Base-by-base conservation (phyloP, 805 yeast genomes). In the Hanseniaspora lindneri region DNA sequence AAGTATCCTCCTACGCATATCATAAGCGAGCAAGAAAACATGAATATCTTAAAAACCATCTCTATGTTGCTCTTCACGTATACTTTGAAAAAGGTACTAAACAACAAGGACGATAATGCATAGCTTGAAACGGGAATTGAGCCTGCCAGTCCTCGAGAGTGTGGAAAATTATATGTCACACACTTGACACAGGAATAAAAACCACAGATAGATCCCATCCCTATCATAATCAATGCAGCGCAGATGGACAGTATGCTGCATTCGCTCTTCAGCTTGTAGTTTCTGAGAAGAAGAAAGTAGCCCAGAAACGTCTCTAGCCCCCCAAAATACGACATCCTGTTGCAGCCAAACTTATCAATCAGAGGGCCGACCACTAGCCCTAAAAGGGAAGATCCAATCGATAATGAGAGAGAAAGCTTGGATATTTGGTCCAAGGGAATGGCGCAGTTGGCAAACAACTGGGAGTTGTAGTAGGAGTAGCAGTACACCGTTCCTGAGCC, bases 401-500 rank as follows among this genome's bases (percentile, higher is more conserved):
- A 76, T 21, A 79, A 66, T 0, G 80, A 73, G 32, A 82, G 64
- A 0, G 89, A 76, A 4, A 83, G 67, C 13, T 74, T 70, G 2
- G 87, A 83, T 7, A 86, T 75, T 53, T 75, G 76, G 0, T 76
- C 66, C 0, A 81, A 72, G 0, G 80, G 71, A 24, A 82, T 67
- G 0, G 76, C 71, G 21, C 81, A 75, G 54, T 70, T 65, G 23
- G 68, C 64, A 24, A 80, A 71, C 53, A 83, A 64, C 58, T 82
- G 87, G 1, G 89, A 88, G 1, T 86, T 78, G 58, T 76, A 83
- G n/a, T 77, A 75, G 0, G 88, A 83, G 59, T 77, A 83, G 13
- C 80, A 65, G 56, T 83, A 83, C 0, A 85, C 83, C 2, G 87
- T 81, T 2, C 92, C 89, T 3, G 85, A 72, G 0, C 81, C 86